phyloP scores from a whole-genome alignment of 148 eudicot genomes.

The Hydrangea macrophylla region DNA sequence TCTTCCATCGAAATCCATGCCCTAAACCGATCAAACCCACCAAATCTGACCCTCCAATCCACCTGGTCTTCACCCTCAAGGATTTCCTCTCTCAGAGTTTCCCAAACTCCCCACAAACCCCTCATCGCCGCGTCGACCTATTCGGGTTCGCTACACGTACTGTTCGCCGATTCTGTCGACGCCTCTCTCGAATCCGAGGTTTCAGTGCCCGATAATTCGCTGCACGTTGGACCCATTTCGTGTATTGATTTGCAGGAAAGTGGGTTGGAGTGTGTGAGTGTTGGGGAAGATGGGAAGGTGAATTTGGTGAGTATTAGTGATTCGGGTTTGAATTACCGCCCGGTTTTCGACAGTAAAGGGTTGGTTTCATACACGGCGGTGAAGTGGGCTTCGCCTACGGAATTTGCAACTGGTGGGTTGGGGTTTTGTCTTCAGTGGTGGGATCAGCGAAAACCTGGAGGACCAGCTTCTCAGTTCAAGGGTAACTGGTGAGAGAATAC shows the following conservation, averaged over 20 bases:
- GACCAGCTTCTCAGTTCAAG: conserved; percentile 66
- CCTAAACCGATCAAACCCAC: conserved; percentile 25
- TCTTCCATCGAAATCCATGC: conserved; percentile 57
- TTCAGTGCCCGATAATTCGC: conserved; percentile 29
- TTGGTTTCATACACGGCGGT: conserved; percentile 58
- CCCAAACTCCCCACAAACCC: conserved; percentile 31
- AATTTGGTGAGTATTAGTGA: conserved; percentile 51
- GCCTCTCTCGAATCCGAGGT: conserved; percentile 16
- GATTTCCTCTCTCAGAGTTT: conserved; percentile 48
- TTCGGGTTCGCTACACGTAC: conserved; percentile 45
- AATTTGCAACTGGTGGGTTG: conserved; percentile 81
- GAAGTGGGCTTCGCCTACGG: conserved; percentile 74
- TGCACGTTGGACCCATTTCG: conserved; percentile 55
- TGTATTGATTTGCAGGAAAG: conserved; percentile 58
- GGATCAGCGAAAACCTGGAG: conserved; percentile 78
- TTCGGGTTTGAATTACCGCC: conserved; percentile 21
- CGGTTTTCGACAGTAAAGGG: conserved; percentile 67
- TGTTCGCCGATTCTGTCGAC: conserved; percentile 34
- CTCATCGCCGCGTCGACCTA: conserved; percentile 50
- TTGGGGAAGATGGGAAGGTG: conserved; percentile 91
- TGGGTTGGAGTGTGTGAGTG: conserved; percentile 58
- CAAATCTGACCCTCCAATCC: conserved; percentile 39
- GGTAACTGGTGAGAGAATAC: conserved; percentile 42
- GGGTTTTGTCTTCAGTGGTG: conserved; percentile 91
- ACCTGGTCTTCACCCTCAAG: conserved; percentile 40